These are phyloP conservation scores for Ambrosiella beaveri DNA, from an alignment of 2,329 filamentous ascomycete species.

Conservation along the genomic window DNA sequence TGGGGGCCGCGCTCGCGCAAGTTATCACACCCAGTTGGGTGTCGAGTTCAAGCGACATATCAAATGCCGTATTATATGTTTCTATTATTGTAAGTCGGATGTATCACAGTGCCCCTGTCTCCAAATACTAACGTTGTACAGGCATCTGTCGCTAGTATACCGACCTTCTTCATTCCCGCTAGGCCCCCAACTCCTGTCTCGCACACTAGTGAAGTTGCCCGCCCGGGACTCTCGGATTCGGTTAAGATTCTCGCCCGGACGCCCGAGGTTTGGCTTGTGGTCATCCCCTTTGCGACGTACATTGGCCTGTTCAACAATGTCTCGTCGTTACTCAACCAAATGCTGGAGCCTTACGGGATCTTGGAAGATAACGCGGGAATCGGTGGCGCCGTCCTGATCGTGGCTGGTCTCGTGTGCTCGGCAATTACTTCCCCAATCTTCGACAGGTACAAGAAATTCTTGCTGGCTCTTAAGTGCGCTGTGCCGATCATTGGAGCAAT, in stretches of 20 bases:
- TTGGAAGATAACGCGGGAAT: slow-evolving; percentile 73
- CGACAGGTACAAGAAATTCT: slow-evolving; percentile 67
- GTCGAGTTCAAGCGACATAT: slow-evolving; percentile 43
- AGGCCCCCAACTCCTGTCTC: slow-evolving; percentile 61
- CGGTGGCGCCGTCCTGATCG: slow-evolving; percentile 72
- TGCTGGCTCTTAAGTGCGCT: slow-evolving; percentile 53
- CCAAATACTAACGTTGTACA: slow-evolving; percentile 16
- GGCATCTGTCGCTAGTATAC: slow-evolving; percentile 48
- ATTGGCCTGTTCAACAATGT: slow-evolving; percentile 89
- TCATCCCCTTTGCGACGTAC: slow-evolving; percentile 67
- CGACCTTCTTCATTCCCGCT: slow-evolving; percentile 66
- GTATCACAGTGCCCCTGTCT: background rate
- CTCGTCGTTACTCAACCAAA: slow-evolving; percentile 77
- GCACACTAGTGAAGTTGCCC: slow-evolving; percentile 44
- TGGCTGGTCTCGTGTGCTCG: slow-evolving; percentile 64
- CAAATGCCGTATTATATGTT: slow-evolving; percentile 69
- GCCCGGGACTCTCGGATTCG: slow-evolving; percentile 34
- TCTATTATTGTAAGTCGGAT: slow-evolving; percentile 52
- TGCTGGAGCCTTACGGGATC: slow-evolving; percentile 74
- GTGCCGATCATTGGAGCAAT: slow-evolving; percentile 56
- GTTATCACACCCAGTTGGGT: slow-evolving; percentile 70
- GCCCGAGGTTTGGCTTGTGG: slow-evolving; percentile 61
- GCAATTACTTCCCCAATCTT: slow-evolving; percentile 67
- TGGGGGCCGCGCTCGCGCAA: slow-evolving; percentile 78
- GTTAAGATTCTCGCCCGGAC: slow-evolving; percentile 36